Evolutionary conservation across 2,329 filamentous ascomycete species (phyloP), one percentile per base, ranked within the genome.

Genomic region (Colletotrichum sp.): DNA sequence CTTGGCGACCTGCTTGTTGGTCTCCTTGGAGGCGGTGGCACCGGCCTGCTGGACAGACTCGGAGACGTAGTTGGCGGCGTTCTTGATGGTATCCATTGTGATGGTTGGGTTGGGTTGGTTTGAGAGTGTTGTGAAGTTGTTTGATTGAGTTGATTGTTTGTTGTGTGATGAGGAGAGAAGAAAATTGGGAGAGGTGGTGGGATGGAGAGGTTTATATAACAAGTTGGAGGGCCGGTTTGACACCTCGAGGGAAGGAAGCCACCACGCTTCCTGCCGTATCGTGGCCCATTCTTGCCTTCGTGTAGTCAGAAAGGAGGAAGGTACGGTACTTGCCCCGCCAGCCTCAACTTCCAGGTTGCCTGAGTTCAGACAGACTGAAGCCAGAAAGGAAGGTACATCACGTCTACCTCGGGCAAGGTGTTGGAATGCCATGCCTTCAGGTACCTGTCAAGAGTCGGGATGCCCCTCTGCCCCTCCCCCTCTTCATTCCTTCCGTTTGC

Each of bases 1-100:
- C 89, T 94, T 93, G 84, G 92, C 92, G 79, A 92, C 89, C 79
- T 89, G 83, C 90, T 94, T 93, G 90, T 94, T 94, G 87, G 87
- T 87, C 87, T 93, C 92, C 91, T 94, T 94, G 86, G 88, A 91
- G 77, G 90, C 86, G 79, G 89, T 88, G 77, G 87, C 86, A 78
- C 88, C 82, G 77, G 87, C 87, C 83, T 92, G 87, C 88, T 93
- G 89, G 83, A 92, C 85, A 81, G 88, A 86, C 89, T 93, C 93
- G 79, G 90, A 86, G 86, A 93, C 91, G 90, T 93, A 93, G 90
- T 93, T 93, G 87, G 87, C 91, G 82, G 89, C 90, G 86, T 93
- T 91, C 88, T 89, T 89, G 83, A 90, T 78, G 78, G 88, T 86
- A 71, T 90, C 89, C 89, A 90, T 90, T 84, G 74, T 87, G 84